Percentiles rank a stretch among this genome's conserved stretches.
Evolutionary conservation across 2,329 filamentous ascomycete genomes (phyloP).

Genomic region (Alternaria sp.): DNA sequence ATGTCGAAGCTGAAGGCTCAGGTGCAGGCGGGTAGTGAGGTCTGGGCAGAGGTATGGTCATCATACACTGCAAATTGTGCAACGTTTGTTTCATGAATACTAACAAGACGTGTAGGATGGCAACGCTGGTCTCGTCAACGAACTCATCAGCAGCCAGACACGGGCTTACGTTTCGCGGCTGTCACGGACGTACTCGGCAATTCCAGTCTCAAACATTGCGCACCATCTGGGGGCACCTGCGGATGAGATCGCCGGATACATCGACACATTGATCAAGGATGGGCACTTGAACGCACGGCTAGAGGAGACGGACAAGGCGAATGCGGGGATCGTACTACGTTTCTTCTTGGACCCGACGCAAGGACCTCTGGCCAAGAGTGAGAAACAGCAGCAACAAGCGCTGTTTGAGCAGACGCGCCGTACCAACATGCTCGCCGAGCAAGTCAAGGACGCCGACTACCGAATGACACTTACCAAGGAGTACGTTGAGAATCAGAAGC

Average conservation of each 20-base stretch:
- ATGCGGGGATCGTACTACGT: conserved; percentile 57
- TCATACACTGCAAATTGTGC: conserved; percentile 18
- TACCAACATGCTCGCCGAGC: conserved; percentile 58
- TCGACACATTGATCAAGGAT: conserved; percentile 59
- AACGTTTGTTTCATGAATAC: conserved; percentile 16
- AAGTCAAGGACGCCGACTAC: conserved; percentile 61
- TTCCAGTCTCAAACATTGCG: conserved; percentile 62
- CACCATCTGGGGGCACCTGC: conserved; percentile 57
- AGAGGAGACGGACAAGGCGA: conserved; percentile 49
- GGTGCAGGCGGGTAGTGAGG: conserved; percentile 61
- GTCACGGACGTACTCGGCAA: conserved; percentile 71
- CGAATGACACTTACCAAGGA: conserved; percentile 65
- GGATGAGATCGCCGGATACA: conserved; percentile 60
- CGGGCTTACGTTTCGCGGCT: conserved; percentile 78
- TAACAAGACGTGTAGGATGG: conserved; percentile 61
- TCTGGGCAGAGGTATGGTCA: conserved; percentile 65
- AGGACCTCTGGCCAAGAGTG: conserved; percentile 47
- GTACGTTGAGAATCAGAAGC: conserved; percentile 61
- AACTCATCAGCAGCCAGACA: conserved; percentile 74
- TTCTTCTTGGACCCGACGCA: conserved; percentile 54
- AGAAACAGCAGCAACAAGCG: conserved; percentile 50
- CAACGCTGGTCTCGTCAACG: conserved; percentile 72
- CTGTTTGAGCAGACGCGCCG: conserved; percentile 58
- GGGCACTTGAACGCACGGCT: conserved; percentile 60
- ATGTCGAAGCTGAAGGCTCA: conserved; percentile 67